Base-by-base conservation (phyloP, 208 protist species). In the Wallacemonas rigidus region DNA sequence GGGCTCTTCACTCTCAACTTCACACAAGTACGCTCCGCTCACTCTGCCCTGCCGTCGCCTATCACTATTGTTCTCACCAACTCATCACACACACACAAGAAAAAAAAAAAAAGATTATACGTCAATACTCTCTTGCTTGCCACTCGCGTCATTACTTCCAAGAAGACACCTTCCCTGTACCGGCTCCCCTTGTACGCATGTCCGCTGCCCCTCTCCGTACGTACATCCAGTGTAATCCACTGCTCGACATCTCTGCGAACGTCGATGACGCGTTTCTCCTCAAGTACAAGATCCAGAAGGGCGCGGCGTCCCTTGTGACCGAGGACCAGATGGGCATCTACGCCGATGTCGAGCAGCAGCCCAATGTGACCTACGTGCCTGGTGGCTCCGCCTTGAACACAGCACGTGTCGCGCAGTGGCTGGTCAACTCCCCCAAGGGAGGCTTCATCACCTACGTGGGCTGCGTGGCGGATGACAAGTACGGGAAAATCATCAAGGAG, bases 311-410 rank as follows among this genome's bases (percentile, higher is more conserved):
- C 54, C 86, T 99, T 17, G 94, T 98, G 58, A 90, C 93, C 39
- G 90, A 96, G 44, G 91, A 98, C 61, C 98, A 99, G 77, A 75
- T 97, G 40, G 90, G 83, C 72, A 83, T 99, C 64, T 99, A 98
- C 72, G 85, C 73, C 2, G 94, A 98, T 9, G 63, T 98, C 40
- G 79, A 87, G 67, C 62, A 93, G 50, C 83, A 89, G 48, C 80
- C 80, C 14, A 64, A 79, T 67, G 94, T 98, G 11, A 81, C 96
- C 57, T 99, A 98, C 83, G 97, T 99, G 36, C 97, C 98, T 11
- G 99, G 99, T 64, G 99, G 99, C 69, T 94, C 98, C 39, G 98
- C 97, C 6, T 95, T 99, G 75, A 99, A 99, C 91, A 91, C 95
- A 15, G 97, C 98, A 2, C 90, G 99, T 51, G 97, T 99, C 41